These are phyloP conservation scores for Mycena crocata DNA, from an alignment of 768 basidiomycete species.

Conservation along the genomic window DNA sequence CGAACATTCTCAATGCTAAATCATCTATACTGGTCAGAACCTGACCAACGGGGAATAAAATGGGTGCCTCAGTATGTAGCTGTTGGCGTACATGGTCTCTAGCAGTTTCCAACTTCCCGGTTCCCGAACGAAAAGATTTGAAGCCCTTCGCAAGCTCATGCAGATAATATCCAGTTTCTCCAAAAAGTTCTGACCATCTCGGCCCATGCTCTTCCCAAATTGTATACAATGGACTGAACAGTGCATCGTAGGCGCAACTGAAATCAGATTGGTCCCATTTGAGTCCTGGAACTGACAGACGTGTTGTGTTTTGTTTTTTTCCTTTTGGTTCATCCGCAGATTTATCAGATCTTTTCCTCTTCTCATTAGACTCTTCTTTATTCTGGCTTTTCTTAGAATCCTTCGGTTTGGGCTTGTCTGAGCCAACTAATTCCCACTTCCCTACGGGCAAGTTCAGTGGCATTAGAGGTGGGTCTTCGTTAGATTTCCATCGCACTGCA, in stretches of 20 bases:
- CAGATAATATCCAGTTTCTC: neutral
- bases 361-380: neutral
- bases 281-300: conserved; percentile 19
- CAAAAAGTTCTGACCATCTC: conserved; percentile 31
- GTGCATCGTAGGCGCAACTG: conserved; percentile 48
- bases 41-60: neutral
- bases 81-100: neutral
- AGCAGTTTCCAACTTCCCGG: neutral
- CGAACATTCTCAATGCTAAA: too few species aligned
- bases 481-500: neutral
- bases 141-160: neutral
- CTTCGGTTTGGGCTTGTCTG: conserved; percentile 26
- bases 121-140: neutral
- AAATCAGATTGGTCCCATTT: conserved; percentile 35
- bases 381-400: neutral
- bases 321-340: neutral
- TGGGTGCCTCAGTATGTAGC: neutral
- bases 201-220: neutral
- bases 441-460: too few species aligned
- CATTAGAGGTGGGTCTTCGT: neutral
- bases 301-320: neutral
- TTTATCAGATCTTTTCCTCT: neutral
- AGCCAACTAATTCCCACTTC: conserved; percentile 28
- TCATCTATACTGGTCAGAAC: neutral
- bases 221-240: conserved; percentile 36